A percentile compares a stretch with the other conserved stretches of the same genome.
These are phyloP conservation scores for Solanum arcanum DNA, from an alignment of 257 asterid species.

Conservation along the genomic window DNA sequence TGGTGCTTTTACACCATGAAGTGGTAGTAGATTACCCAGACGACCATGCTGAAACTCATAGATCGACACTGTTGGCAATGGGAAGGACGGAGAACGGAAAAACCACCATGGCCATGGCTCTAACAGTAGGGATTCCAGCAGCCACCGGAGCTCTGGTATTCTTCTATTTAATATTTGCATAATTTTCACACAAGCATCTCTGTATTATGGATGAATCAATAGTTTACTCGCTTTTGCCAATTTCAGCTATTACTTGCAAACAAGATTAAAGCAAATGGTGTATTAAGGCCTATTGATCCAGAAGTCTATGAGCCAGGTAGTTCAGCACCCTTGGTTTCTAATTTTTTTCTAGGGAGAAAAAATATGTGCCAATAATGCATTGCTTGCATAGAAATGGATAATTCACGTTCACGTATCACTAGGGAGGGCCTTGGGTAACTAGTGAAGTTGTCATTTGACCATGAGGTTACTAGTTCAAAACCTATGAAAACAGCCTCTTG, in stretches of 20 bases:
- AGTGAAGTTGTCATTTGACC: background rate
- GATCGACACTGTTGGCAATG: slow-evolving; percentile 66
- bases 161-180: background rate
- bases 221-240: background rate
- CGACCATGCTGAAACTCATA: slow-evolving; percentile 43
- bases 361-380: background rate
- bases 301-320: slow-evolving; percentile 81
- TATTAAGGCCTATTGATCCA: slow-evolving; percentile 64
- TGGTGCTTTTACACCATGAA: slow-evolving; percentile 92
- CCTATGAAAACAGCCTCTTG: background rate
- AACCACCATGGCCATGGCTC: slow-evolving; percentile 72
- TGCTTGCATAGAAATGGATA: background rate
- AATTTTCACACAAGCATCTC: background rate
- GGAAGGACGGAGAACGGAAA: slow-evolving; percentile 50
- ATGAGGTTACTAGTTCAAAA: background rate
- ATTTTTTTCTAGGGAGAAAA: background rate
- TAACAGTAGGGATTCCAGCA: slow-evolving; percentile 88
- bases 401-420: background rate
- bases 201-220: background rate
- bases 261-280: slow-evolving; percentile 51
- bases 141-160: slow-evolving; percentile 94
- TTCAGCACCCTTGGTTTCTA: background rate
- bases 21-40: slow-evolving; percentile 67
- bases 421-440: background rate
- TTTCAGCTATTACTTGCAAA: slow-evolving; percentile 62